Base-by-base conservation (phyloP, 148 eudicot genomes). In the Fallopia convolvulus region DNA sequence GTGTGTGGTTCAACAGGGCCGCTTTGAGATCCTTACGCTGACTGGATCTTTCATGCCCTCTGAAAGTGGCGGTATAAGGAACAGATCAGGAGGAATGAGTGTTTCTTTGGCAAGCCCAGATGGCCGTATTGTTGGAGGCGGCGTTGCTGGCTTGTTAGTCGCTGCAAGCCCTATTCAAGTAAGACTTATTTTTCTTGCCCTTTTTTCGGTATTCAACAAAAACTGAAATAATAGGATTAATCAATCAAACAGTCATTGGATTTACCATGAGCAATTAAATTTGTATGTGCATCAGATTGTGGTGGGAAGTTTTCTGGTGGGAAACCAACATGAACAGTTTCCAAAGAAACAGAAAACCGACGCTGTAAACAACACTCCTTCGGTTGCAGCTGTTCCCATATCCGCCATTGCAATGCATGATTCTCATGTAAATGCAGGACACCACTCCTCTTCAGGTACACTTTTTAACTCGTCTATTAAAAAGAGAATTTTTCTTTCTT, bases 141-240 rank as follows among this genome's bases (percentile, higher is more conserved):
- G 99, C 40, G 97, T 96, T 20, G 99, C 97, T 55, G 99, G 99
- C 50, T 82, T 89, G 77, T 84, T 96, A 46, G 90, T 96, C 20
- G 99, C 99, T 61, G 94, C 98, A 60, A 77, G 90, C 81, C 94
- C 97, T 8, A 90, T 96, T 56, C 99, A 93, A 97, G 99, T 96
- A 81, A 21, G 33, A 44, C 40, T 63, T 60, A 0, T 11, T 60
- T 53, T 8, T 21, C 66, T 55, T 60, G 32, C 66, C 32, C 30
- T 3, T 60, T 53, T 21, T 21, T 8, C 21, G 12, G 61, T 8
- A 23, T 13, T 26, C 4, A 60, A 61, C 5, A 55, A 13, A 48
- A 13, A 52, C 58, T 6, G 4, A 48, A 48, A 48, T 48, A 48
- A 48, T 13, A 14, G 17, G 65, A 58, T 58, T 20, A 58, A 58